These are phyloP conservation scores for Eutypella sp. DNA, from an alignment of 2,329 filamentous ascomycete species.

Conservation along the genomic window DNA sequence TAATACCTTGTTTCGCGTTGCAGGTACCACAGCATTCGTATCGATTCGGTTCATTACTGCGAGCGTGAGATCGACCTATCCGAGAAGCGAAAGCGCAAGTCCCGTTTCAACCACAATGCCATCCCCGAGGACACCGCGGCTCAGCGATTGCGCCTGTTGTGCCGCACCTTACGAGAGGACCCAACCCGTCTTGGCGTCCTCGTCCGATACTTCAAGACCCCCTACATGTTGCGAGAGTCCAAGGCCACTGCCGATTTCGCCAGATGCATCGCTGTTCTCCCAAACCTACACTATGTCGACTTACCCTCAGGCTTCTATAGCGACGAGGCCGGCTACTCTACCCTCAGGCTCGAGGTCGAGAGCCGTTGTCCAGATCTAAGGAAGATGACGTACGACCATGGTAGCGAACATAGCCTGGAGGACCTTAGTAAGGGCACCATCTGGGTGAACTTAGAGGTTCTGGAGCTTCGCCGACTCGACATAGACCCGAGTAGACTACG, in stretches of 20 bases:
- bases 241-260: constrained; percentile 81
- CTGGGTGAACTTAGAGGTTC: constrained; percentile 67
- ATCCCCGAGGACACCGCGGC: constrained; percentile 76
- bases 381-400: constrained; percentile 81
- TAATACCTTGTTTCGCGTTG: not conserved
- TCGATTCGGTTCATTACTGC: constrained; percentile 94
- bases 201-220: constrained; percentile 78
- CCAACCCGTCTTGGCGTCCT: constrained; percentile 60
- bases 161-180: constrained; percentile 76
- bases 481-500: constrained; percentile 68
- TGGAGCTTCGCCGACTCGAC: constrained; percentile 64
- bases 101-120: constrained; percentile 69
- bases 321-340: constrained; percentile 70
- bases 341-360: constrained; percentile 79
- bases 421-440: constrained; percentile 58
- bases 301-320: constrained; percentile 82
- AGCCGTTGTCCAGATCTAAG: constrained; percentile 76
- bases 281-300: constrained; percentile 84
- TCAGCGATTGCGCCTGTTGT: constrained; percentile 71
- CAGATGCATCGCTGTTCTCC: constrained; percentile 76
- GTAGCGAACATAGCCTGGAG: constrained; percentile 74
- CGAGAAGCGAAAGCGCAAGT: constrained; percentile 70
- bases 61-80: constrained; percentile 76
- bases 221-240: constrained; percentile 91
- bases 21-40: constrained; percentile 84